A percentile compares a stretch with the other conserved stretches of the same genome.
phyloP scores from a whole-genome alignment of 1,139 yeast genomes.

The Protomyces inouyei region DNA sequence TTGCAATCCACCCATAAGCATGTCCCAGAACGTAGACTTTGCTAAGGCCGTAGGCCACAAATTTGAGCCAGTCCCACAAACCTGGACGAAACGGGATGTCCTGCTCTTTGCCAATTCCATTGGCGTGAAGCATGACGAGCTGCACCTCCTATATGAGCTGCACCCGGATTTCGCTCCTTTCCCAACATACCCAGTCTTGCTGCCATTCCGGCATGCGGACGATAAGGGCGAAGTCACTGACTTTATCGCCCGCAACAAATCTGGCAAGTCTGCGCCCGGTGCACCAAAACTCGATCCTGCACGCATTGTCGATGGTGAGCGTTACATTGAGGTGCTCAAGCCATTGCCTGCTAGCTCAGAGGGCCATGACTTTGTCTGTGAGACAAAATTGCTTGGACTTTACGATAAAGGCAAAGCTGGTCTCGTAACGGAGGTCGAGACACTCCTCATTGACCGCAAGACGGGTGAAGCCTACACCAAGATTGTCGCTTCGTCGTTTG shows the following conservation, averaged over 20 bases:
- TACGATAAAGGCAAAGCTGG: constrained; percentile 27
- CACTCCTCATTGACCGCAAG: constrained; percentile 16
- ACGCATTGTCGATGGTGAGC: constrained; percentile 25
- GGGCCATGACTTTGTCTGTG: constrained; percentile 18
- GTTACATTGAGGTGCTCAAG: constrained; percentile 18
- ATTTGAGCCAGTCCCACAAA: constrained; percentile 13
- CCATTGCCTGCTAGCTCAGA: constrained; percentile 12
- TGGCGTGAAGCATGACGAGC: constrained; percentile 21
- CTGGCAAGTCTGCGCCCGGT: constrained; percentile 13
- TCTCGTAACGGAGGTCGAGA: constrained; percentile 21
- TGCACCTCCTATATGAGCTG: constrained; percentile 19
- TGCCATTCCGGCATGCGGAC: constrained; percentile 15
- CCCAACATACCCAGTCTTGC: constrained; percentile 23
- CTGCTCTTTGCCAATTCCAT: constrained; percentile 22
- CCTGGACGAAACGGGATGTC: constrained; percentile 25
- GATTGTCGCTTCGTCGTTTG: constrained; percentile 17
- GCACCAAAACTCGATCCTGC: constrained; percentile 20
- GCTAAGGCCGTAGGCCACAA: constrained; percentile 24
- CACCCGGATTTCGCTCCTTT: constrained; percentile 21
- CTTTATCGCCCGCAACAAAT: constrained; percentile 15
- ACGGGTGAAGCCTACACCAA: constrained; percentile 20
- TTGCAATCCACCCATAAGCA: neutral
- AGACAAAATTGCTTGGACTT: constrained; percentile 15
- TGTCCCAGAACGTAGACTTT: constrained; percentile 8
- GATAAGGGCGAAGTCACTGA: constrained; percentile 19